Evolutionary conservation across 2,329 filamentous ascomycete genomes (phyloP).

Genomic region (Chrysosporium queenslandicum): DNA sequence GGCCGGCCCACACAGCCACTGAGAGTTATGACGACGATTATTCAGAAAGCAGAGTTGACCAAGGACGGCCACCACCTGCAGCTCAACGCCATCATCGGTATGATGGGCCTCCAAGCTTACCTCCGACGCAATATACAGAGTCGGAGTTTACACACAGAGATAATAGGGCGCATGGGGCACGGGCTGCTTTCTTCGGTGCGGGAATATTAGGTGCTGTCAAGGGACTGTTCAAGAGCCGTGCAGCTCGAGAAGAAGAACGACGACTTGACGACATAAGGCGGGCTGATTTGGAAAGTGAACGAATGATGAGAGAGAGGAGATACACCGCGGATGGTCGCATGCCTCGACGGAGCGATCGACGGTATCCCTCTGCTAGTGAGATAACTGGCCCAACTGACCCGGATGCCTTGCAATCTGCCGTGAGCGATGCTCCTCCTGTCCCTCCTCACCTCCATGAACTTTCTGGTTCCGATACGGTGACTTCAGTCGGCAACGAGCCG

Average conservation of each 20-base stretch:
- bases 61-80: conserved; percentile 42
- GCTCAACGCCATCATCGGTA: conserved; percentile 26
- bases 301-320: conserved; percentile 47
- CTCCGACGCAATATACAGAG: conserved; percentile 30
- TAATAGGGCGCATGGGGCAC: conserved; percentile 40
- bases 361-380: conserved; percentile 23
- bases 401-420: conserved; percentile 24
- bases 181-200: conserved; percentile 54
- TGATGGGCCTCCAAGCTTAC: conserved; percentile 25
- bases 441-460: conserved; percentile 34
- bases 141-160: conserved; percentile 36
- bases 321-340: conserved; percentile 31
- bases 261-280: conserved; percentile 31
- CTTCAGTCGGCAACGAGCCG: conserved; percentile 22
- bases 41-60: conserved; percentile 39
- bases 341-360: conserved; percentile 14
- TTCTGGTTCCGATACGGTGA: conserved; percentile 28
- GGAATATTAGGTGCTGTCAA: conserved; percentile 52
- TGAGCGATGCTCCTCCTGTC: conserved; percentile 32
- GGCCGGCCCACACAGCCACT: conserved; percentile 42
- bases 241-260: conserved; percentile 42
- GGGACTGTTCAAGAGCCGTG: conserved; percentile 53
- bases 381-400: conserved; percentile 26
- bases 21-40: conserved; percentile 32
- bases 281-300: conserved; percentile 44